Percentiles rank a stretch among this genome's conserved stretches.
Conservation (phyloP, 352 stramenopile genomes). For the Pythium oligandrum region DNA sequence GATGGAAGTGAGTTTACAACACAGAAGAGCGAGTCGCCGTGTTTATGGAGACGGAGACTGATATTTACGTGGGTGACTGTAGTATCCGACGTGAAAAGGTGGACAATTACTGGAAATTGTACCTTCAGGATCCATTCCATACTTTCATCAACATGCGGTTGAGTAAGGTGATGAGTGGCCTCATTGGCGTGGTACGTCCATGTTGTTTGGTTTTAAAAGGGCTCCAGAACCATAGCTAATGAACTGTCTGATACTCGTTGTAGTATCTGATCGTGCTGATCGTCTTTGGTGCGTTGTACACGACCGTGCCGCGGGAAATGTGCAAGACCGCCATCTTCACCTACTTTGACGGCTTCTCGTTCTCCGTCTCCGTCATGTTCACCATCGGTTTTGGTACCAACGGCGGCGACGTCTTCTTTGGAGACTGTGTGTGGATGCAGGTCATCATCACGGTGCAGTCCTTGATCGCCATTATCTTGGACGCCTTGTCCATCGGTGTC, state of each 20-base stretch:
- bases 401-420: conserved; percentile 86
- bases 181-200: conserved; percentile 27
- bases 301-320: conserved; percentile 36
- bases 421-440: conserved; percentile 89
- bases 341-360: conserved; percentile 76
- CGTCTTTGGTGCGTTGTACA: conserved; percentile 75
- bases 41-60: no score
- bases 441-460: conserved; percentile 91
- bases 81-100: conserved; percentile 78
- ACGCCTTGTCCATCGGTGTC: conserved; percentile 92
- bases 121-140: conserved; percentile 82
- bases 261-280: conserved; percentile 68
- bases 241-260: background rate
- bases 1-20: conserved; percentile 61
- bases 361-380: conserved; percentile 77
- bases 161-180: conserved; percentile 63
- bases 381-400: conserved; percentile 80
- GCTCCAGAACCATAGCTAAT: no score
- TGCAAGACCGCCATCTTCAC: conserved; percentile 68
- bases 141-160: conserved; percentile 76
- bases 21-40: no score
- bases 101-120: conserved; percentile 78
- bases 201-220: background rate
- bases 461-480: conserved; percentile 87
- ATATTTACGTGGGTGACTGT: background rate